Percentiles rank a stretch among this genome's conserved stretches.
These are phyloP conservation scores for Boletus barrowsii DNA, from an alignment of 768 basidiomycete species.

Conservation along the genomic window DNA sequence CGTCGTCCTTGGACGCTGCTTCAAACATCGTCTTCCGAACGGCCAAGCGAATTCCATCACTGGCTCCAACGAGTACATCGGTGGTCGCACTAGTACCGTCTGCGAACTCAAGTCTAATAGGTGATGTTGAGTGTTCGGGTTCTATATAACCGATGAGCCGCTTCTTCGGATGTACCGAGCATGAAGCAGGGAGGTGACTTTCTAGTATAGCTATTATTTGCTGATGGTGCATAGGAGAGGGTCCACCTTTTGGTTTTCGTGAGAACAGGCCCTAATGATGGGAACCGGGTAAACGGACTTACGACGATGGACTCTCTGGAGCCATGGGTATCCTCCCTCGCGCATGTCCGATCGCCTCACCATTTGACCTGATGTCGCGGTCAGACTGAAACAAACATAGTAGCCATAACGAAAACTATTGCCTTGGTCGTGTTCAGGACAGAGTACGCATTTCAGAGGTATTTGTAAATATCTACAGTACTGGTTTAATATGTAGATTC, in stretches of 20 bases:
- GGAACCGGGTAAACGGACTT: background rate
- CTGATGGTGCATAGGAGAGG: constrained; percentile 18
- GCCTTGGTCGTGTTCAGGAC: constrained; percentile 16
- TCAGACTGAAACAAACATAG: background rate
- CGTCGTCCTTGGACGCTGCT: constrained; percentile 1
- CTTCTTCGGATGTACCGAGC: constrained; percentile 16
- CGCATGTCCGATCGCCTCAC: constrained; percentile 29
- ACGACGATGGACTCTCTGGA: constrained; percentile 23
- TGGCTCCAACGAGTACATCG: constrained; percentile 44
- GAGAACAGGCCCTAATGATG: constrained; percentile 31
- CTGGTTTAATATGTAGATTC: too few relatives aligned
- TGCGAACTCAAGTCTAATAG: constrained; percentile 10
- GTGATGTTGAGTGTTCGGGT: constrained; percentile 14
- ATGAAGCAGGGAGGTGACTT: constrained; percentile 16
- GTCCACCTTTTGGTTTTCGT: constrained; percentile 4
- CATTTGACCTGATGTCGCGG: background rate
- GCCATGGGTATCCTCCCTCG: constrained; percentile 31
- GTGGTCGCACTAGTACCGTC: constrained; percentile 25
- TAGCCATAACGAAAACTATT: background rate
- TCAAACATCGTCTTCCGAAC: constrained; percentile 28
- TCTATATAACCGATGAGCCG: constrained; percentile 17
- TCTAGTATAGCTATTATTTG: constrained; percentile 20
- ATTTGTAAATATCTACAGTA: too few relatives aligned
- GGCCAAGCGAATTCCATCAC: constrained; percentile 40
- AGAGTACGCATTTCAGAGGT: too few relatives aligned